Percentiles rank a stretch among this genome's conserved stretches.
phyloP scores from a whole-genome alignment of 768 basidiomycete genomes.

The Clitopilus passeckerianus region DNA sequence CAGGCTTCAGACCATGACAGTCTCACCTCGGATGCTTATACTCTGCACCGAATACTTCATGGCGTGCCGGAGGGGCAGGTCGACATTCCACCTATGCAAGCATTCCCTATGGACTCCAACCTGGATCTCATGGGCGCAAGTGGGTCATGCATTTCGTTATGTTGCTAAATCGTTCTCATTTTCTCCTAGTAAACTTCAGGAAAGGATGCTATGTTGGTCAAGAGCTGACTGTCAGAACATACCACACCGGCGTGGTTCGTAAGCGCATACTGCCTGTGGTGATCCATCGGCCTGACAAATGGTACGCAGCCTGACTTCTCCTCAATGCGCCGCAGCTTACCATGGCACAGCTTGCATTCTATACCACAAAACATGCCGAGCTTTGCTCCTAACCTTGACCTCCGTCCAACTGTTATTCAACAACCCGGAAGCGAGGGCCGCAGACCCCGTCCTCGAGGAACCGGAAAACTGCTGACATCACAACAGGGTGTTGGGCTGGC shows the following conservation, averaged over 20 bases:
- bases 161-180: conserved; percentile 4
- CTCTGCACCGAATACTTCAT: conserved; percentile 70
- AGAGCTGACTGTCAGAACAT: conserved; percentile 94
- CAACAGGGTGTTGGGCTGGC: conserved; percentile 65
- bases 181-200: conserved; percentile 73
- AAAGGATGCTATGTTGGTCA: conserved; percentile 99
- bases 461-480: conserved; percentile 70
- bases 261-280: conserved; percentile 87
- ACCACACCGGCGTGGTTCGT: conserved; percentile 87
- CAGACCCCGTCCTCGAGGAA: conserved; percentile 58
- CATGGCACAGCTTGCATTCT: not conserved
- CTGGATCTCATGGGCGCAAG: conserved; percentile 92
- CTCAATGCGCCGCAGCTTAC: not conserved
- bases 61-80: conserved; percentile 84
- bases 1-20: conserved; percentile 55
- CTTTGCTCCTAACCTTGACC: conserved; percentile 30
- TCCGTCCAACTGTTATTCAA: conserved; percentile 24
- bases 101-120: conserved; percentile 93
- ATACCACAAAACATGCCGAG: not conserved
- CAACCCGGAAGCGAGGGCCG: conserved; percentile 19
- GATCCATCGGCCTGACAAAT: conserved; percentile 36
- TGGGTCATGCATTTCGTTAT: conserved; percentile 32
- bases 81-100: conserved; percentile 73
- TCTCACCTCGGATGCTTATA: conserved; percentile 52
- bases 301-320: conserved; percentile 18